A percentile compares a stretch with the other conserved stretches of the same genome.
phyloP scores from a whole-genome alignment of 192 early-diverging fungal species.

The Umbelopsis ramanniana region DNA sequence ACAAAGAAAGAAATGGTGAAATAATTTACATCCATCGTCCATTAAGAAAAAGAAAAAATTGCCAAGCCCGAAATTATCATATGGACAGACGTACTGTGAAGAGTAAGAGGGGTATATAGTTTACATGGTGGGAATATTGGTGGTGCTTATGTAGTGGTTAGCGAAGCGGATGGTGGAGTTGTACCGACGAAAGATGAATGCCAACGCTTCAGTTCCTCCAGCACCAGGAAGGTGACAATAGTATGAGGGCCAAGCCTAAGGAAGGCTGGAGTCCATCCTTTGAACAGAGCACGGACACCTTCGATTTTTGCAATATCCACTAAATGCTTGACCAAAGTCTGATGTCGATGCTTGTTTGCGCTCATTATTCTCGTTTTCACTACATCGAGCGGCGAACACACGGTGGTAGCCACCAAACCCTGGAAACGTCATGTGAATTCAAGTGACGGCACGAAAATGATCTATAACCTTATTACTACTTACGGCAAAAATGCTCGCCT shows the following conservation, averaged over 20 bases:
- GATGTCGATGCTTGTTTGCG: slow-evolving; percentile 41
- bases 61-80: too few relatives aligned
- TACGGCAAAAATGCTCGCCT: slow-evolving; percentile 72
- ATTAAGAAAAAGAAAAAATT: too few relatives aligned
- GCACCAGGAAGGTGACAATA: slow-evolving; percentile 79
- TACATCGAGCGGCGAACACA: slow-evolving; percentile 79
- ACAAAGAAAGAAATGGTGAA: too few relatives aligned
- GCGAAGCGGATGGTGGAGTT: neutral
- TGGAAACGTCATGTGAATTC: slow-evolving; percentile 27
- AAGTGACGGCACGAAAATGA: slow-evolving; percentile 19
- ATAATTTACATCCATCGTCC: too few relatives aligned
- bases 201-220: slow-evolving; percentile 69
- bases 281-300: slow-evolving; percentile 76
- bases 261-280: slow-evolving; percentile 88
- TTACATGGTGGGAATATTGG: neutral
- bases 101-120: slow-evolving; percentile 1
- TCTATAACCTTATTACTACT: slow-evolving; percentile 29
- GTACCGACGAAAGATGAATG: neutral
- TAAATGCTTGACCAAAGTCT: slow-evolving; percentile 40
- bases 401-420: slow-evolving; percentile 76
- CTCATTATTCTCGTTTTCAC: slow-evolving; percentile 89
- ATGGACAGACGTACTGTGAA: too few relatives aligned
- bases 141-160: neutral
- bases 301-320: slow-evolving; percentile 66
- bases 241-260: slow-evolving; percentile 84